A percentile compares a stretch with the other conserved stretches of the same genome.
phyloP scores from a whole-genome alignment of 306 rosid genomes.

The Adenanthera pavonina region DNA sequence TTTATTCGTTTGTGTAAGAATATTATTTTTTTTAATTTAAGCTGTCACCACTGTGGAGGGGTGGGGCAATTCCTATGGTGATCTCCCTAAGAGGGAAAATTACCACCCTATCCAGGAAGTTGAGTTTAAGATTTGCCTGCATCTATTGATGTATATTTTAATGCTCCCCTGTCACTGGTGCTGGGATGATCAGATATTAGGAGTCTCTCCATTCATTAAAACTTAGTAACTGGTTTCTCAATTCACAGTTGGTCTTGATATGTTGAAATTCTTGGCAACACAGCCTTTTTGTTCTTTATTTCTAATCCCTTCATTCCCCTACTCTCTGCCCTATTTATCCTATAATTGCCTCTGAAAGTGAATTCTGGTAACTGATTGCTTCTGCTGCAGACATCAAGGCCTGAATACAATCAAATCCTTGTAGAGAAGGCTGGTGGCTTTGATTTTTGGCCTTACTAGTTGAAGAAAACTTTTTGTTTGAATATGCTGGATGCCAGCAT shows the following conservation, averaged over 20 bases:
- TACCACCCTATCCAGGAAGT: background rate
- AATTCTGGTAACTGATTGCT: slow-evolving; percentile 18
- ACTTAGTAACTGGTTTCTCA: slow-evolving; percentile 11
- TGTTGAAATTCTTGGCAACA: slow-evolving; percentile 20
- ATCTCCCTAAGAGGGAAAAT: background rate
- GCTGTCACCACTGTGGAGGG: background rate
- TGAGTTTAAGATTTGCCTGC: background rate
- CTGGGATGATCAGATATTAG: background rate
- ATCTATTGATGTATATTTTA: background rate
- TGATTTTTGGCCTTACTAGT: slow-evolving; percentile 65
- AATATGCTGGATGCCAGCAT: slow-evolving; percentile 20
- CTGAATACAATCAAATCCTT: slow-evolving; percentile 85
- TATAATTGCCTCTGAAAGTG: slow-evolving; percentile 1
- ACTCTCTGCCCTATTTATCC: background rate
- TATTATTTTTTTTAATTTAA: too few species aligned
- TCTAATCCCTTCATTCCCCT: background rate
- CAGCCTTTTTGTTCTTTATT: slow-evolving; percentile 3
- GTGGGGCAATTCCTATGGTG: background rate
- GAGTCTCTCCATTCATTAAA: background rate
- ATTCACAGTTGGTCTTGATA: background rate
- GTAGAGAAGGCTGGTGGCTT: slow-evolving; percentile 76
- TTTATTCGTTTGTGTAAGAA: background rate
- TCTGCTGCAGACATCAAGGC: slow-evolving; percentile 83
- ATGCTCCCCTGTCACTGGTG: background rate
- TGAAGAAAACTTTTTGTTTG: slow-evolving; percentile 20